phyloP scores from a whole-genome alignment of 805 yeast genomes.

The Candida lessepsii region DNA sequence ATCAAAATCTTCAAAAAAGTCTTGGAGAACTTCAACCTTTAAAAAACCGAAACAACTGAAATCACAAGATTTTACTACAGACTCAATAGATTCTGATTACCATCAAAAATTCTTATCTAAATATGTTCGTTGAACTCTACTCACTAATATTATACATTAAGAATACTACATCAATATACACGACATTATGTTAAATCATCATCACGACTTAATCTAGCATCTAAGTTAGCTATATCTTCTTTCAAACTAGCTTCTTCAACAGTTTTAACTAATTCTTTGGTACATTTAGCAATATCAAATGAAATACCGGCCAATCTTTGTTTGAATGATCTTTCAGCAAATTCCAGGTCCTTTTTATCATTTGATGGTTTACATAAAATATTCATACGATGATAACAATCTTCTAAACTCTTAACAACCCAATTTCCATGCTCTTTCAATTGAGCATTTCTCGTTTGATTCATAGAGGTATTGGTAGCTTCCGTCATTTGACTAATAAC shows the following conservation, averaged over 20 bases:
- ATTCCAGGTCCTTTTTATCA: slow-evolving; percentile 49
- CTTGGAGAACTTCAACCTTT: slow-evolving; percentile 31
- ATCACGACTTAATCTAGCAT: slow-evolving; percentile 53
- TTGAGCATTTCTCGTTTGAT: slow-evolving; percentile 79
- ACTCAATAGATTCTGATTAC: slow-evolving; percentile 32
- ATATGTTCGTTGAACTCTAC: slow-evolving; percentile 23
- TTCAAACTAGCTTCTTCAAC: slow-evolving; percentile 92
- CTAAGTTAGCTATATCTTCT: slow-evolving; percentile 80
- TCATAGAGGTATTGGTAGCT: slow-evolving; percentile 85
- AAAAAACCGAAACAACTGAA: slow-evolving; percentile 6
- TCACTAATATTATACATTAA: slow-evolving; percentile 1
- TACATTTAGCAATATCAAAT: slow-evolving; percentile 93
- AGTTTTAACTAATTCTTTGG: slow-evolving; percentile 92
- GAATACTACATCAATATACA: slow-evolving; percentile 4
- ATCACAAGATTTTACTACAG: slow-evolving; percentile 25
- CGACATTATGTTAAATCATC: slow-evolving; percentile 27
- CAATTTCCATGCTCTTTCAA: slow-evolving; percentile 88
- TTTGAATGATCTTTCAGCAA: slow-evolving; percentile 85
- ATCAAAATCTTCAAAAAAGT: slow-evolving; percentile 20
- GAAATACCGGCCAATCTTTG: slow-evolving; percentile 95
- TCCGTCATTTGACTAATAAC: slow-evolving; percentile 86
- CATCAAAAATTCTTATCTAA: slow-evolving; percentile 37
- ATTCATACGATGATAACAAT: slow-evolving; percentile 82
- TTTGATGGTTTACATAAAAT: slow-evolving; percentile 53
- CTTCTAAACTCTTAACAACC: slow-evolving; percentile 83